Conservation (phyloP, 148 eudicot species). For the Dianthus caryophyllus region DNA sequence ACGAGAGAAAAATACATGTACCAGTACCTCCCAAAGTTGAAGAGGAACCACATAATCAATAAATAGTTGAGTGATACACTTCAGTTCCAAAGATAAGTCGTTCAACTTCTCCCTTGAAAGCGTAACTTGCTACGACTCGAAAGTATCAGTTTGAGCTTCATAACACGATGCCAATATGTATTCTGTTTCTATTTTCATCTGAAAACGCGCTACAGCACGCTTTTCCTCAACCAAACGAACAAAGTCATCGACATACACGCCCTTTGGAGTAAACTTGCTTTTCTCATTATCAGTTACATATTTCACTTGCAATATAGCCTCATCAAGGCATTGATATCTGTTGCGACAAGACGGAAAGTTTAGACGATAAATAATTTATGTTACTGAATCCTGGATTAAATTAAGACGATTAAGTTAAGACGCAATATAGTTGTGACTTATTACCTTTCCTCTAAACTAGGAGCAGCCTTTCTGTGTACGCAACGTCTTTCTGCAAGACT, state of each 20-base stretch:
- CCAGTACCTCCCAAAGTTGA: background rate
- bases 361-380: background rate
- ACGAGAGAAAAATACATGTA: background rate
- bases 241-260: conserved; percentile 61
- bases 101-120: background rate
- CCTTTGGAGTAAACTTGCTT: conserved; percentile 41
- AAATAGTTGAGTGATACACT: background rate
- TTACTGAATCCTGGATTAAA: background rate
- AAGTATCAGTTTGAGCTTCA: background rate
- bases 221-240: conserved; percentile 89
- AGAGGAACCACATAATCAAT: no score
- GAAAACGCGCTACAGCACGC: conserved; percentile 85
- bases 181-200: conserved; percentile 64
- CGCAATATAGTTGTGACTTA: background rate
- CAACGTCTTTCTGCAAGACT: conserved; percentile 83
- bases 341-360: conserved; percentile 13
- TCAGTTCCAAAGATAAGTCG: background rate
- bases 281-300: conserved; percentile 50
- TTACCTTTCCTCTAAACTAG: conserved; percentile 84
- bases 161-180: conserved; percentile 21
- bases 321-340: conserved; percentile 85
- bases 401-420: background rate
- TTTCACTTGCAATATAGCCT: conserved; percentile 91
- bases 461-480: conserved; percentile 46
- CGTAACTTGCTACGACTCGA: background rate